Percentiles rank a stretch among this genome's conserved stretches.
phyloP scores from a whole-genome alignment of 148 eudicot species.

The Amaranthus hypochondriacus region DNA sequence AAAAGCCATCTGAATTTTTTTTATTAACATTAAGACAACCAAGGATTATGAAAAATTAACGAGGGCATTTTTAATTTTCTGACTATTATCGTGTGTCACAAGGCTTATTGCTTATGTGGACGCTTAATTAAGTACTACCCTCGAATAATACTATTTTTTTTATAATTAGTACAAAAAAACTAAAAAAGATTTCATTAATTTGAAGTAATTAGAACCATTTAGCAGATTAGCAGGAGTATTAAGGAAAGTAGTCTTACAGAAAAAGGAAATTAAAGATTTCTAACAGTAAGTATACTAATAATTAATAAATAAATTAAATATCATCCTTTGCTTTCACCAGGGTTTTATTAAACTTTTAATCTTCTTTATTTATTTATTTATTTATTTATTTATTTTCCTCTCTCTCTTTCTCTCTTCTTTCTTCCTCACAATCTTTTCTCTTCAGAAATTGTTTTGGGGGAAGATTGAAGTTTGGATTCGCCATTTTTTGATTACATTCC shows the following conservation, averaged over 20 bases:
- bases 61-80: no score
- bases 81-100: no score
- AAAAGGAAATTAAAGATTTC: no score
- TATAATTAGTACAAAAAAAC: no score
- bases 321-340: slow-evolving; percentile 14
- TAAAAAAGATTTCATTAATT: not conserved
- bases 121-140: no score
- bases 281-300: not conserved
- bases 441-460: slow-evolving; percentile 5
- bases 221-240: not conserved
- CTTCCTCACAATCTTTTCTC: slow-evolving; percentile 1
- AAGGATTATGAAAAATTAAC: no score
- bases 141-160: no score
- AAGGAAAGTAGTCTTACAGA: slow-evolving; percentile 9
- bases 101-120: no score
- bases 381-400: not conserved
- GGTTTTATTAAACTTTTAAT: slow-evolving; percentile 18
- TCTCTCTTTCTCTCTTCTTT: slow-evolving; percentile 7
- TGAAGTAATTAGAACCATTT: no score
- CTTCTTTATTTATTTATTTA: not conserved
- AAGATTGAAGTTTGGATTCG: slow-evolving; percentile 11
- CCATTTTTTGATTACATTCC: slow-evolving; percentile 19
- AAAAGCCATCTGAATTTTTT: no score
- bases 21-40: no score
- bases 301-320: not conserved